Percentiles rank a stretch among this genome's conserved stretches.
phyloP scores from a whole-genome alignment of 441 rosid genomes.

The Geranium incanum region DNA sequence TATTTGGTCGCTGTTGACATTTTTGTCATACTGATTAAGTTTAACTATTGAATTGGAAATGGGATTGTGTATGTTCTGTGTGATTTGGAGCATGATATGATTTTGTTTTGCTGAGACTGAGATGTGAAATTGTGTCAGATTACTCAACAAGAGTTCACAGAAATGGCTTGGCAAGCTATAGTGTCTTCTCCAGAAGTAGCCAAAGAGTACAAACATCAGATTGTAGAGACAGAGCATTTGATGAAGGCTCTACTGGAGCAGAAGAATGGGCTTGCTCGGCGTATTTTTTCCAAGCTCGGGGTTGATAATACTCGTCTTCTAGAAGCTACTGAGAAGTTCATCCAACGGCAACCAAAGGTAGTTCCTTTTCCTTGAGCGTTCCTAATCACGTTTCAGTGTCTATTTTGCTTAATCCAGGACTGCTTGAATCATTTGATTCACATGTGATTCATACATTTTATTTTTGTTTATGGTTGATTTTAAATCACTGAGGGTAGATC shows the following conservation, averaged over 20 bases:
- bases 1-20: neutral
- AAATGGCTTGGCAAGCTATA: conserved; percentile 98
- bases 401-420: too few relatives aligned
- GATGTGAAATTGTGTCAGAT: conserved; percentile 41
- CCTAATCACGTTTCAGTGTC: neutral
- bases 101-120: conserved; percentile 12
- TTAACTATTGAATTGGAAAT: neutral
- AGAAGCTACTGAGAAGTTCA: conserved; percentile 80
- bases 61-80: neutral
- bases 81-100: neutral
- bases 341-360: conserved; percentile 96
- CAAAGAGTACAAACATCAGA: conserved; percentile 90
- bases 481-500: too few relatives aligned
- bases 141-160: conserved; percentile 90
- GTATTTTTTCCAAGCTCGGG: conserved; percentile 77
- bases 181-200: conserved; percentile 94
- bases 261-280: conserved; percentile 96
- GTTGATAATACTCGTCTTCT: conserved; percentile 85
- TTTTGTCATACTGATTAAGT: neutral
- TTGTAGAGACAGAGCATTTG: conserved; percentile 94
- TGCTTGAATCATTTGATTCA: too few relatives aligned
- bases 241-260: conserved; percentile 93
- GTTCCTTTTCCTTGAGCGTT: conserved; percentile 10
- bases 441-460: too few relatives aligned
- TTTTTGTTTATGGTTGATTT: too few relatives aligned